phyloP scores from a whole-genome alignment of 176 grass and related monocot genomes.

The Oryza meridionalis region DNA sequence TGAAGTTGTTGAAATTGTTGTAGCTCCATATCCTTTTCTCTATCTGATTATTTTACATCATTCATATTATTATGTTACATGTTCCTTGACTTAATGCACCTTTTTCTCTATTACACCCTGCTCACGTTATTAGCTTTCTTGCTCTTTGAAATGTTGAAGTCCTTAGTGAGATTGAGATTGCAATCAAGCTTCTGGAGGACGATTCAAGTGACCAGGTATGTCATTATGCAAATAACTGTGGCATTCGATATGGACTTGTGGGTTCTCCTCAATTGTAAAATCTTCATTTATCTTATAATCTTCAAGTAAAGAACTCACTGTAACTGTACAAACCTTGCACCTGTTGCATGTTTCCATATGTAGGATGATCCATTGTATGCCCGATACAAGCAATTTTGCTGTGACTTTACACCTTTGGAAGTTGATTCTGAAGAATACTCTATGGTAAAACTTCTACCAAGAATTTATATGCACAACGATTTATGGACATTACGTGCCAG shows the following conservation, averaged over 20 bases:
- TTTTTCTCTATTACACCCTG: constrained; percentile 3
- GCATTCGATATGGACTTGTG: background rate
- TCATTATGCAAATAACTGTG: constrained; percentile 25
- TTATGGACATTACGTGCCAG: background rate
- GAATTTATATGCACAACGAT: constrained; percentile 18
- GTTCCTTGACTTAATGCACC: background rate
- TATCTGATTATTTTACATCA: background rate
- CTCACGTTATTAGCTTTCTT: constrained; percentile 29
- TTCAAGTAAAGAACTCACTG: background rate
- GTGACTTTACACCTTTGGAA: constrained; percentile 75
- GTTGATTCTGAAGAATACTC: constrained; percentile 70
- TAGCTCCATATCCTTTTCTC: constrained; percentile 13
- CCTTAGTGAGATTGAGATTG: constrained; percentile 95
- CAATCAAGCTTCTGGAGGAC: constrained; percentile 84
- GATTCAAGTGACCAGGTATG: constrained; percentile 71
- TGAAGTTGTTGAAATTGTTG: constrained; percentile 9
- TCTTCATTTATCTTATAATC: background rate
- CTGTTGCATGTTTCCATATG: constrained; percentile 34
- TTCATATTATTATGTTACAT: background rate
- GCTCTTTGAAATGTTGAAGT: constrained; percentile 65
- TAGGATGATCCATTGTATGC: constrained; percentile 79
- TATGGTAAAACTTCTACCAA: constrained; percentile 66
- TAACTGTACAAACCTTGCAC: too few relatives aligned
- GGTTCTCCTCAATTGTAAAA: background rate
- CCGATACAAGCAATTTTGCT: constrained; percentile 82